phyloP scores from a whole-genome alignment of 371 early-diverging fungal species.

The Mucor plumbeus region DNA sequence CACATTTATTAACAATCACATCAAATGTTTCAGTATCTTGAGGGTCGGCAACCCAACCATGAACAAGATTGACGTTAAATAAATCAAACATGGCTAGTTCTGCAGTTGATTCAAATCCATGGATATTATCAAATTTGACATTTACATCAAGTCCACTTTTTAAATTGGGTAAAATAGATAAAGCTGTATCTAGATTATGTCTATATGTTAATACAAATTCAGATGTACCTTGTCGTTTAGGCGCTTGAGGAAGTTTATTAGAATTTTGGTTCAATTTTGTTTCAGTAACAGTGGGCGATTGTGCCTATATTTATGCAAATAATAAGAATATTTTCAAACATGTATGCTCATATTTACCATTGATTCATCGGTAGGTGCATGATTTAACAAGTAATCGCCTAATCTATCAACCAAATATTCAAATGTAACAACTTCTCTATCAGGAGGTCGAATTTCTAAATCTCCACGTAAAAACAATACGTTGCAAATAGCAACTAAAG shows the following conservation, averaged over 20 bases:
- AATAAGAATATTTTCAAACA: neutral
- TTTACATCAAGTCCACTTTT: slow-evolving; percentile 79
- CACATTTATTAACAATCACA: slow-evolving; percentile 57
- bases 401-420: slow-evolving; percentile 75
- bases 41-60: slow-evolving; percentile 91
- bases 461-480: slow-evolving; percentile 80
- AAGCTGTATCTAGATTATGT: slow-evolving; percentile 47
- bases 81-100: slow-evolving; percentile 80
- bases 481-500: slow-evolving; percentile 87
- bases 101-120: slow-evolving; percentile 79
- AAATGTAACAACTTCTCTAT: slow-evolving; percentile 64
- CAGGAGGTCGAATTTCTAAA: slow-evolving; percentile 63
- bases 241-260: neutral
- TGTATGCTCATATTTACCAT: neutral
- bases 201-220: slow-evolving; percentile 45
- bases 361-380: slow-evolving; percentile 30
- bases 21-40: slow-evolving; percentile 59
- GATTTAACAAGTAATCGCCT: slow-evolving; percentile 71
- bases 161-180: slow-evolving; percentile 61
- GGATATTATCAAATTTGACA: slow-evolving; percentile 75
- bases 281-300: neutral
- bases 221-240: slow-evolving; percentile 29
- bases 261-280: neutral
- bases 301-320: neutral
- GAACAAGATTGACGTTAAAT: slow-evolving; percentile 81